Percentiles rank a stretch among this genome's conserved stretches.
phyloP scores from a whole-genome alignment of 202 grass and related monocot genomes.

The Setaria italica region DNA sequence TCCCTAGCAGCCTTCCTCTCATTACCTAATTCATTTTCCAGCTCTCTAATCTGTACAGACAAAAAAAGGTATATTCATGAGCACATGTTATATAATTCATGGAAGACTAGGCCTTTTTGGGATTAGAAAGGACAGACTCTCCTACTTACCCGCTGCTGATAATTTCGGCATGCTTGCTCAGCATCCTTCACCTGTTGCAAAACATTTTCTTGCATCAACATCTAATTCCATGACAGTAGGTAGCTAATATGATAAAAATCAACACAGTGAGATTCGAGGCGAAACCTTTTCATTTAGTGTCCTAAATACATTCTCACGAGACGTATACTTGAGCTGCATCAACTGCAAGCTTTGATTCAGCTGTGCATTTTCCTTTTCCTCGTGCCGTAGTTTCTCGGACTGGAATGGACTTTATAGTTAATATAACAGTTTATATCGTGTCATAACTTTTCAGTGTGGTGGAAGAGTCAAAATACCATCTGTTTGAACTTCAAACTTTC shows the following conservation, averaged over 20 bases:
- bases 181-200: slow-evolving; percentile 71
- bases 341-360: slow-evolving; percentile 70
- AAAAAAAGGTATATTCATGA: neutral
- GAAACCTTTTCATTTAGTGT: slow-evolving; percentile 83
- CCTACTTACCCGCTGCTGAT: slow-evolving; percentile 71
- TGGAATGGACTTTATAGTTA: slow-evolving; percentile 50
- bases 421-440: slow-evolving; percentile 28
- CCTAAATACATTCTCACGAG: slow-evolving; percentile 79
- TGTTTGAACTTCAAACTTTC: slow-evolving; percentile 91
- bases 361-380: slow-evolving; percentile 76
- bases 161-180: slow-evolving; percentile 74
- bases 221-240: slow-evolving; percentile 37
- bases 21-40: slow-evolving; percentile 73
- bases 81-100: slow-evolving; percentile 22
- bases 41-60: slow-evolving; percentile 72
- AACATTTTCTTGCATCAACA: slow-evolving; percentile 30
- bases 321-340: slow-evolving; percentile 79
- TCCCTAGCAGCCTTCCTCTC: slow-evolving; percentile 59
- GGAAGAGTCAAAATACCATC: slow-evolving; percentile 61
- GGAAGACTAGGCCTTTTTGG: neutral
- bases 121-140: slow-evolving; percentile 32
- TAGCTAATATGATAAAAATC: neutral
- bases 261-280: slow-evolving; percentile 14
- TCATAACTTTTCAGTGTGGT: slow-evolving; percentile 10
- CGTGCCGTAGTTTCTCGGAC: slow-evolving; percentile 70